Evolutionary conservation across 140 eudicot genomes (phyloP), one percentile per base, ranked within the genome.

Genomic region (Flaveria floridana): DNA sequence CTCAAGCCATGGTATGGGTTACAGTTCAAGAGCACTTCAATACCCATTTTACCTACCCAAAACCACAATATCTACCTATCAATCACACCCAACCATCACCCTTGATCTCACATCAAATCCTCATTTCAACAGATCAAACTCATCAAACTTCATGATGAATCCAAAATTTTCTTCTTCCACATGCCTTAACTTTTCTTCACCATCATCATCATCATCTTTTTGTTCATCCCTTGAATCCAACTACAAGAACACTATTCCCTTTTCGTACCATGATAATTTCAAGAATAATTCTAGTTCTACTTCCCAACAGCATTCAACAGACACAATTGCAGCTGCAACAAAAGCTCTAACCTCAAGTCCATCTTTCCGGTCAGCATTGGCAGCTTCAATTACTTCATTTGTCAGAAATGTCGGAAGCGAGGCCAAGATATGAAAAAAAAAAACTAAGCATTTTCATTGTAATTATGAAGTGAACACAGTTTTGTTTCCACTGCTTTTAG

Each of bases 261-360:
- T 89, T 16, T 78, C 88, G 0, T 82, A 64, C 77, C 69, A 72
- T 16, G 84, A 85, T 46, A 48, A 18, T 34, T 75, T 74, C 50
- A 75, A 62, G 68, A 70, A 10, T 63, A 67, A 18, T 21, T 57
- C 62, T 72, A 67, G 52, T 37, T 21, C 75, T 68, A 42, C 79
- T 79, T 78, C 75, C 21, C 81, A 81, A 25, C 84, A 77, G 5
- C 74, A 76, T 78, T 61, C 83, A 47, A 72, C 84, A 2, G 90
- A 92, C 42, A 75, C 87, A 15, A 80, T 92, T 46, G 89, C 89
- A 21, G 96, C 90, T n/a, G 98, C 96, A 10, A 88, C 98, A 18
- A 92, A 86, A 76, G 95, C 88, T 42, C 80, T 93, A 28, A 88
- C 98, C 6, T 80, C 98, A 48, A 89, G 88, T 85, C 97, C 98